A percentile compares a stretch with the other conserved stretches of the same genome.
phyloP scores from a whole-genome alignment of 129 eudicot genomes.

The Saussurea involucrata region DNA sequence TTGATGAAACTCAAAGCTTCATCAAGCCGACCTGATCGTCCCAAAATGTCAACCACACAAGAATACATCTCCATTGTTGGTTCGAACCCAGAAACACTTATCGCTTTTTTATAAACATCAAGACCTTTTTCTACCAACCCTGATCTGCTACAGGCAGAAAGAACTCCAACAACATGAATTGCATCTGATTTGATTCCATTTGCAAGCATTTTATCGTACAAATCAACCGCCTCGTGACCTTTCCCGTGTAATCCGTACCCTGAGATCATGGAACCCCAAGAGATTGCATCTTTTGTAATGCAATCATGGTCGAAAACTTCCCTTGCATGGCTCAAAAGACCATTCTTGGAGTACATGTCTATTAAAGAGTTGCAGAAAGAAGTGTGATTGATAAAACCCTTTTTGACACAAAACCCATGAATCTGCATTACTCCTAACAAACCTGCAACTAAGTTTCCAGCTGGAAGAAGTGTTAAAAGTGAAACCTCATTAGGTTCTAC shows the following conservation, averaged over 20 bases:
- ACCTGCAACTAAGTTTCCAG: conserved; percentile 47
- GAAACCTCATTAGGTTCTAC: conserved; percentile 56
- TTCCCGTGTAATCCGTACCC: conserved; percentile 67
- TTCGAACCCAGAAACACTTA: conserved; percentile 21
- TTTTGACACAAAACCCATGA: conserved; percentile 45
- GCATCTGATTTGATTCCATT: conserved; percentile 47
- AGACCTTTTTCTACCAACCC: conserved; percentile 50
- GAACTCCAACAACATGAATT: conserved; percentile 54
- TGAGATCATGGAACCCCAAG: conserved; percentile 63
- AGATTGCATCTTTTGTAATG: conserved; percentile 35
- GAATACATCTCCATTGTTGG: conserved; percentile 65
- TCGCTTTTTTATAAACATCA: conserved; percentile 27
- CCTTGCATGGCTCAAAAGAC: conserved; percentile 46
- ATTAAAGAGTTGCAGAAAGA: conserved; percentile 53
- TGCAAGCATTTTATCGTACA: conserved; percentile 50
- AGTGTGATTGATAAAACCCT: conserved; percentile 28
- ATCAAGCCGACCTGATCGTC: conserved; percentile 44
- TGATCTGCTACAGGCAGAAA: conserved; percentile 72
- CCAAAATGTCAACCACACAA: conserved; percentile 68
- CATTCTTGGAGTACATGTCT: conserved; percentile 64
- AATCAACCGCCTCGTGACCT: conserved; percentile 48
- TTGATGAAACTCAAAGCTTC: conserved; percentile 56
- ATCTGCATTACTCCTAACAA: conserved; percentile 42
- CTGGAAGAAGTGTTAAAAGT: conserved; percentile 42
- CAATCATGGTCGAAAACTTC: conserved; percentile 44